Conservation (phyloP, 2,329 filamentous ascomycete species). For the Claviceps monticola region DNA sequence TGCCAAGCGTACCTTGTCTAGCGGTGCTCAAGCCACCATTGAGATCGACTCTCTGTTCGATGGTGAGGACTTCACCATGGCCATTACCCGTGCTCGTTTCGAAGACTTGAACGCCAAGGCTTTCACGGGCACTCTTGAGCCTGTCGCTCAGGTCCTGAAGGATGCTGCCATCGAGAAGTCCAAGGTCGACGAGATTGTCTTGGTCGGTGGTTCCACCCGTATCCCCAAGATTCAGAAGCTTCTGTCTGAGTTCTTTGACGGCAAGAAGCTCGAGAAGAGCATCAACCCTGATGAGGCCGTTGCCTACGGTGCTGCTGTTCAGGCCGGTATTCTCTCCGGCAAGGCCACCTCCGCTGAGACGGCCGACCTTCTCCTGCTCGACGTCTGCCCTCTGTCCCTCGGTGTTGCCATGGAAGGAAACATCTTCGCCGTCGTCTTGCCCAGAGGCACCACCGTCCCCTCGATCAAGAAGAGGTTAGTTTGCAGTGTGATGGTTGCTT, state of each 20-base stretch:
- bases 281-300: conserved; percentile 99
- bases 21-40: conserved; percentile 91
- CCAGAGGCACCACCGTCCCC: conserved; percentile 38
- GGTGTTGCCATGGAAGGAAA: conserved; percentile 99
- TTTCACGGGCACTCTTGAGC: conserved; percentile 86
- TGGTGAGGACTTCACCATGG: conserved; percentile 92
- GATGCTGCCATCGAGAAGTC: conserved; percentile 79
- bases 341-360: conserved; percentile 95
- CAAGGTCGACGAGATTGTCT: conserved; percentile 93
- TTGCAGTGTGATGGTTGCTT: background rate
- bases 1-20: conserved; percentile 97
- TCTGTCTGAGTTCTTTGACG: conserved; percentile 95
- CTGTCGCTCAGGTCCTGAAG: conserved; percentile 93
- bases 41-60: conserved; percentile 99
- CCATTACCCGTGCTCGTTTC: conserved; percentile 97
- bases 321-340: conserved; percentile 96
- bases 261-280: conserved; percentile 99
- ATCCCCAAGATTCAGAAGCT: conserved; percentile 99
- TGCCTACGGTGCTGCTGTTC: conserved; percentile 95
- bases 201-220: conserved; percentile 97
- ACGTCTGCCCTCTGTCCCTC: conserved; percentile 90
- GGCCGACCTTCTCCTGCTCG: conserved; percentile 83
- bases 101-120: conserved; percentile 96
- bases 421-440: conserved; percentile 91
- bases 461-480: conserved; percentile 57